Evolutionary conservation across 768 basidiomycete species (phyloP), one percentile per base, ranked within the genome.

Genomic region (Coprinopsis marcescibilis): DNA sequence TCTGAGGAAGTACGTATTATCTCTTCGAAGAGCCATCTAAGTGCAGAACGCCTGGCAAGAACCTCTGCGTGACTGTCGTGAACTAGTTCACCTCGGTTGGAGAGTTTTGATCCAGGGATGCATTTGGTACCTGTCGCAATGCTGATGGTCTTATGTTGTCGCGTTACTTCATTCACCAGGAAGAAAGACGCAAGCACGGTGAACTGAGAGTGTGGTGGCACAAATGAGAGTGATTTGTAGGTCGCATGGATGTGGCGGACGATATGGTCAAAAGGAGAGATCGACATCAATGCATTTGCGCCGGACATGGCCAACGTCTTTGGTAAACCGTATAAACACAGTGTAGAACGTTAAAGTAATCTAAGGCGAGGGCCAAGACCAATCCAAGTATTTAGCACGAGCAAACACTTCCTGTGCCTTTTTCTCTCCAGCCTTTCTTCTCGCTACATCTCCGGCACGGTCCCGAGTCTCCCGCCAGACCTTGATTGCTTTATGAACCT

Each of bases 41-140:
- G 60, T 0, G 85, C 80, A 7, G 83, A 83, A 24, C 94, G 73
- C 15, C 90, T 76, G 1, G 91, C 91, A n/a, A 96, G 71, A 17
- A 94, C 78, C 64, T 97, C 94, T 8, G 94, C 94, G 61, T 97
- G 94, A 43, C 78, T 83, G 57, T 96, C 94, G 57, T 94, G 91
- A 14, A 96, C 53, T 1, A 80, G 74, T 57, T 95, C 90, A 0
- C 94, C 94, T 23, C 70, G 68, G 4, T 62, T 55, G 0, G 91
- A 81, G 0, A 91, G 67, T 45, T 73, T 74, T 3, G 58, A 55
- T 3, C 65, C 73, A 2, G 94, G 88, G 0, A 93, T 73, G 55
- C 88, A 91, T 67, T 95, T 95, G 2, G 86, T 85, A 10, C 94
- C 93, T 6, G 90, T 88, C 1, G 76, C 83, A 3, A 93, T 56